These are phyloP conservation scores for Saitozyma podzolica DNA, from an alignment of 768 basidiomycete genomes.

Conservation along the genomic window DNA sequence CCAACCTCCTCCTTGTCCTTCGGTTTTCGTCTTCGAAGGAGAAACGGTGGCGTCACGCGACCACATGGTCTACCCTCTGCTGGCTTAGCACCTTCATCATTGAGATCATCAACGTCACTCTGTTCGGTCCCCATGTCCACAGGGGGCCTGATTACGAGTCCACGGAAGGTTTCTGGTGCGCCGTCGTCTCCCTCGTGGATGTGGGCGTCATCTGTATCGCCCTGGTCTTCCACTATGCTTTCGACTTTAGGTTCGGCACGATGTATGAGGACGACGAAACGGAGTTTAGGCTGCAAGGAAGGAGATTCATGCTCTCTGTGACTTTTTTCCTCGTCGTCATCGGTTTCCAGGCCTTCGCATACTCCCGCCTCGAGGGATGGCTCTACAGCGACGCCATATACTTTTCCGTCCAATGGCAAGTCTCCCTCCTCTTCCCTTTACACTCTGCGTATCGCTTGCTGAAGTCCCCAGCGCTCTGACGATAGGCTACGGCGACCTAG, in stretches of 20 bases:
- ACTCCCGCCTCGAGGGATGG: conserved; percentile 50
- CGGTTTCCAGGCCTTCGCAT: conserved; percentile 48
- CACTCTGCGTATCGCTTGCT: too few relatives aligned
- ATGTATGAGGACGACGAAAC: background rate
- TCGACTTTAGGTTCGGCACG: conserved; percentile 19
- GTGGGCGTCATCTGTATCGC: conserved; percentile 38
- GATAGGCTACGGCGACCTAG: conserved; percentile 38
- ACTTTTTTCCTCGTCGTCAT: conserved; percentile 39
- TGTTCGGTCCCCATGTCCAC: conserved; percentile 31
- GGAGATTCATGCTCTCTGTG: conserved; percentile 44
- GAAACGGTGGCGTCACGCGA: conserved; percentile 35
- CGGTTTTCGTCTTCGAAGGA: conserved; percentile 44
- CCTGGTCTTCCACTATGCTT: conserved; percentile 34
- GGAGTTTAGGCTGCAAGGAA: conserved; percentile 29
- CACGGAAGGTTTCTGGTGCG: conserved; percentile 42
- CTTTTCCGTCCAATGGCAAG: conserved; percentile 6
- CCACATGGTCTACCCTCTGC: conserved; percentile 33
- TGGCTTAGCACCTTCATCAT: conserved; percentile 52
- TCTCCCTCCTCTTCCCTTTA: too few relatives aligned
- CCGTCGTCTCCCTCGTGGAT: conserved; percentile 32
- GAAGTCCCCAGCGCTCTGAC: conserved; percentile 20
- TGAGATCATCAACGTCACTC: conserved; percentile 44
- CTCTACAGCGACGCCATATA: conserved; percentile 37
- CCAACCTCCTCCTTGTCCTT: conserved; percentile 49
- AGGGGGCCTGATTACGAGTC: conserved; percentile 33